phyloP scores from a whole-genome alignment of 2,329 filamentous ascomycete species.

The Cladophialophora exuberans region DNA sequence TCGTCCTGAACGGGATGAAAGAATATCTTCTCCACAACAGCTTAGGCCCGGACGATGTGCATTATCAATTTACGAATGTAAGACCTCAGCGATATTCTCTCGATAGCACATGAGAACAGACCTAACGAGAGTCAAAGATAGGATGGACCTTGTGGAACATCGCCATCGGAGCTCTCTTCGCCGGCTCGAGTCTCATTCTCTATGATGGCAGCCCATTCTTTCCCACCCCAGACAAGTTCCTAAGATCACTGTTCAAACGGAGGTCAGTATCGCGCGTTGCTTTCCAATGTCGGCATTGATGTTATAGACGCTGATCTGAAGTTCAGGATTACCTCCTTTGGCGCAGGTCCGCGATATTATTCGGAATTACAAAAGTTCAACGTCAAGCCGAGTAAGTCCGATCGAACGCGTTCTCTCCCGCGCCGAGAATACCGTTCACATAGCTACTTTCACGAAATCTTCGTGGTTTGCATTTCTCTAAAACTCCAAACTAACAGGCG shows the following conservation, averaged over 20 bases:
- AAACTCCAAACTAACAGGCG: not conserved
- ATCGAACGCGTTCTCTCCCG: too few relatives aligned
- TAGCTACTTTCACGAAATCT: not conserved
- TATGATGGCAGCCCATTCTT: slow-evolving; percentile 7
- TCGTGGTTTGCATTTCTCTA: not conserved
- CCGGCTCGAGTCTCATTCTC: slow-evolving; percentile 64
- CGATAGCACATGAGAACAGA: not conserved
- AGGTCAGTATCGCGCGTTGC: not conserved
- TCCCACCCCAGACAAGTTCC: slow-evolving; percentile 37
- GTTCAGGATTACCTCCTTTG: slow-evolving; percentile 11
- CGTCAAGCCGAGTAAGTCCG: slow-evolving; percentile 13
- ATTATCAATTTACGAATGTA: slow-evolving; percentile 48
- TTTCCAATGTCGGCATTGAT: not conserved
- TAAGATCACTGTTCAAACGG: slow-evolving; percentile 37
- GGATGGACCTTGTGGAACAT: slow-evolving; percentile 51
- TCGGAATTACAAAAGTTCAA: slow-evolving; percentile 16
- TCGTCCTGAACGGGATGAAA: slow-evolving; percentile 51
- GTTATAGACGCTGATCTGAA: not conserved
- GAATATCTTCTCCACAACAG: slow-evolving; percentile 50
- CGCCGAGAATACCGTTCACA: too few relatives aligned
- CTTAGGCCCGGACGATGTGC: slow-evolving; percentile 37
- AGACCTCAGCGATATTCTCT: not conserved
- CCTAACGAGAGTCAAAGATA: slow-evolving; percentile 30
- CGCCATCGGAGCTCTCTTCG: slow-evolving; percentile 59
- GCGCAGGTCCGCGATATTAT: slow-evolving; percentile 19